Base-by-base conservation (phyloP, 2,329 filamentous ascomycete species). In the Penicillium verrucosum region DNA sequence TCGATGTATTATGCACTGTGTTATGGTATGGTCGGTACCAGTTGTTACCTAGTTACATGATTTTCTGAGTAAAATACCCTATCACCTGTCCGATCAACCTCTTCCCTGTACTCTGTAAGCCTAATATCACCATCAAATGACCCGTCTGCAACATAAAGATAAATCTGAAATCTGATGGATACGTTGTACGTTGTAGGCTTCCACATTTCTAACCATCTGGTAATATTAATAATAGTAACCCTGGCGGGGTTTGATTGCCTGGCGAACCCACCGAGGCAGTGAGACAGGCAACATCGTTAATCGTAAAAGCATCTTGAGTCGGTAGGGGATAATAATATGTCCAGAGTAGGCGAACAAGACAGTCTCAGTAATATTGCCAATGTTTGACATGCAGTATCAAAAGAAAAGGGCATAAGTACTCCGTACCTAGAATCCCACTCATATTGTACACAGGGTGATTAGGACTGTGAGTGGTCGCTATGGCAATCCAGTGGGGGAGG, bases 401-500 rank as follows among this genome's bases (percentile, higher is more conserved):
- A 47, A n/a, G 34, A 30, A 25, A 18, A 5, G 29, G 18, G 38
- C 16, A 30, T 37, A 50, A 21, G 1, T 21, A 21, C 21, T 21
- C 21, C 21, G 21, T 21, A 3, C 23, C 5, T 4, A n/a, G 16
- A 23, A 41, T 40, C 21, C 18, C 9, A 53, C 18, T 34, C 25
- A 49, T 8, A 11, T 42, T 43, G 7, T 27, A 40, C 16, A 27
- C 29, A 45, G 7, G 27, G 25, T 25, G 11, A 51, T 36, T 23
- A 32, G 42, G 25, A 29, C 48, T 23, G 42, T 48, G 21, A 52
- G 47, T 54, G 40, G 62, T 65, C 57, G 59, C 58, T 51, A 65
- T 64, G 56, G 58, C 61, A 64, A 65, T 65, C 36, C 37, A 34
- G 57, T 54, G 60, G 58, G 60, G 55, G 25, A 25, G 60, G 58